Evolutionary conservation across 208 protist species (phyloP), one percentile per base, ranked within the genome.

Genomic region (Leishmania aethiopica): DNA sequence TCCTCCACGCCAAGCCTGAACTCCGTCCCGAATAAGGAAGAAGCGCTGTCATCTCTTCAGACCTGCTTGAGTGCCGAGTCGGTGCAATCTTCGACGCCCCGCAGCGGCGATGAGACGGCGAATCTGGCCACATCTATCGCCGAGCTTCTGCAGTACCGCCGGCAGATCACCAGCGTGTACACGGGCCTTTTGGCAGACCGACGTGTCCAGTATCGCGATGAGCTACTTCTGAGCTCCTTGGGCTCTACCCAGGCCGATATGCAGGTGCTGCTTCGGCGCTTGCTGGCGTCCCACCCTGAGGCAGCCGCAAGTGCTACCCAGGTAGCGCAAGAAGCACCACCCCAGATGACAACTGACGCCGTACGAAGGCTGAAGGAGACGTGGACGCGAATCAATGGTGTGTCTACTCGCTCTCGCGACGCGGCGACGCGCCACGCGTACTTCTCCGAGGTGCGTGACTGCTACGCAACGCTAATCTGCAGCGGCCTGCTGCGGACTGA

Each of bases 391-490:
- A 51, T 40, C 22, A 51, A 32, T 40, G 75, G 66, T 86, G 60
- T 11, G 13, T 8, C 75, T 77, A 37, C 77, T 53, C 45, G 73
- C 19, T 42, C n/a, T 42, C 10, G 62, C 59, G 51, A 51, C 0
- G 47, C 72, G 40, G 59, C 13, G 1, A 59, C 64, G 13, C 74
- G 32, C 10, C 76, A 62, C 28, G 51, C 71, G 2, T 75, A 75
- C 64, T 66, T 84, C 28, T n/a, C 62, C 4, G 75, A 19, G 49
- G 28, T 77, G 49, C 78, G 90, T 37, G 49, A 86, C 28, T 95
- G 92, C 77, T 97, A 97, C 82, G 77, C 89, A 19, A 76, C 84
- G 6, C 40, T 96, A 7, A 53, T 97, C 17, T 70, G 84, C n/a
- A 92, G 90, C 57, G 79, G 81, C 7, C 53, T 89, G 40, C 78